Conservation (phyloP, 768 basidiomycete genomes). For the Tricholoma sp. region DNA sequence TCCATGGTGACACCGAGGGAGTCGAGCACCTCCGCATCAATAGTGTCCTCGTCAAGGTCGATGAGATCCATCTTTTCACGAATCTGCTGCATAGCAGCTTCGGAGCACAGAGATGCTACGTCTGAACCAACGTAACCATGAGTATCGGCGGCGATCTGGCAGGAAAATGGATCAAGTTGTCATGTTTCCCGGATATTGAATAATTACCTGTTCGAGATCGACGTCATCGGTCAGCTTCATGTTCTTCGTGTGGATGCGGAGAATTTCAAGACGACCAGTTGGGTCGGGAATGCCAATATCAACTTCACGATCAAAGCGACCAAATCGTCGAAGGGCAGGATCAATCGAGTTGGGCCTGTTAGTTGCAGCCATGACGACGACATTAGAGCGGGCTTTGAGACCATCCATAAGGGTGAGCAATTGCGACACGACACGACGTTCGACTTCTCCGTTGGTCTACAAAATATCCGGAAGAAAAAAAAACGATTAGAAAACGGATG, state of each 20-base stretch:
- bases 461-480: constrained; percentile 1
- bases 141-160: constrained; percentile 94
- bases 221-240: constrained; percentile 98
- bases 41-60: constrained; percentile 95
- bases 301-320: constrained; percentile 98
- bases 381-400: constrained; percentile 96
- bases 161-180: constrained; percentile 6
- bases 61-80: constrained; percentile 99
- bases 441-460: constrained; percentile 98
- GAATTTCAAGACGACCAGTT: constrained; percentile 96
- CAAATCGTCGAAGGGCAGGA: constrained; percentile 96
- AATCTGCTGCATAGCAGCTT: constrained; percentile 99
- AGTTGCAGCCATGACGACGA: constrained; percentile 99
- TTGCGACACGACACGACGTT: constrained; percentile 98
- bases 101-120: constrained; percentile 94
- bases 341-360: constrained; percentile 99
- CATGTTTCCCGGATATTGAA: background rate
- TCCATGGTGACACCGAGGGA: constrained; percentile 99
- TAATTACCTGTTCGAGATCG: constrained; percentile 83
- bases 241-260: constrained; percentile 99
- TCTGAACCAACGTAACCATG: constrained; percentile 99
- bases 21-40: constrained; percentile 98
- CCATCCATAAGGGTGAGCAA: constrained; percentile 99
- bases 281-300: constrained; percentile 99
- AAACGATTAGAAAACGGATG: background rate